phyloP scores from a whole-genome alignment of 148 eudicot genomes.

The Polygonum aviculare region DNA sequence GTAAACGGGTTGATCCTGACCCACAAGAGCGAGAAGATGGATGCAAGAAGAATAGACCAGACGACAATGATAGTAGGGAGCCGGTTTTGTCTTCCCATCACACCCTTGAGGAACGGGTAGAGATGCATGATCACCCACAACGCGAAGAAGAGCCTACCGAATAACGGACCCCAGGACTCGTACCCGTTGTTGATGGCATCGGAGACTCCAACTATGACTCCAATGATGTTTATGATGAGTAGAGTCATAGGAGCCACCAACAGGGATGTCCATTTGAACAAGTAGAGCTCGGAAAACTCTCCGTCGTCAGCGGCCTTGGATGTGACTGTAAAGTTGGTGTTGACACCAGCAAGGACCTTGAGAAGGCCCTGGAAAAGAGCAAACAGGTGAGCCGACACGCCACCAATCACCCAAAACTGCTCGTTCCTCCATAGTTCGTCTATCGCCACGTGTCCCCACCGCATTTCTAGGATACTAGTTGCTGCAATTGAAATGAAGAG shows the following conservation, averaged over 20 bases:
- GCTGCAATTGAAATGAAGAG: slow-evolving; percentile 85
- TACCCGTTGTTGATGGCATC: slow-evolving; percentile 94
- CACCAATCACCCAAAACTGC: slow-evolving; percentile 99
- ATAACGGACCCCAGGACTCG: slow-evolving; percentile 86
- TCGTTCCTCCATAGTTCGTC: slow-evolving; percentile 99
- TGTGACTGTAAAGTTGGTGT: slow-evolving; percentile 92
- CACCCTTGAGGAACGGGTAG: slow-evolving; percentile 92
- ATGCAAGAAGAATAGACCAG: slow-evolving; percentile 86
- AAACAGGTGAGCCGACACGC: slow-evolving; percentile 82
- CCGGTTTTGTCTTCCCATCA: slow-evolving; percentile 68
- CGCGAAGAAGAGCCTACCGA: slow-evolving; percentile 84
- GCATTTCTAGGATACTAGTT: slow-evolving; percentile 85
- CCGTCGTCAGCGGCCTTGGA: slow-evolving; percentile 92
- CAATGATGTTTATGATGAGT: slow-evolving; percentile 72
- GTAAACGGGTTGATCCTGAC: slow-evolving; percentile 84
- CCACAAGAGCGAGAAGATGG: slow-evolving; percentile 86
- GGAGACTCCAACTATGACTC: slow-evolving; percentile 71
- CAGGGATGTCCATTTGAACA: slow-evolving; percentile 88
- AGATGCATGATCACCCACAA: slow-evolving; percentile 93
- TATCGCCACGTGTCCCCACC: slow-evolving; percentile 88
- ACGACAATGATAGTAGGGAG: slow-evolving; percentile 83
- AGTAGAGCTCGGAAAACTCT: slow-evolving; percentile 79
- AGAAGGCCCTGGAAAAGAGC: slow-evolving; percentile 96
- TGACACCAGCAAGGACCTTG: slow-evolving; percentile 89
- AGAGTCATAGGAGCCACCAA: slow-evolving; percentile 80